Evolutionary conservation across 2,329 filamentous ascomycete species (phyloP), one percentile per base, ranked within the genome.

Genomic region (Magnaporthiopsis rhizophila): DNA sequence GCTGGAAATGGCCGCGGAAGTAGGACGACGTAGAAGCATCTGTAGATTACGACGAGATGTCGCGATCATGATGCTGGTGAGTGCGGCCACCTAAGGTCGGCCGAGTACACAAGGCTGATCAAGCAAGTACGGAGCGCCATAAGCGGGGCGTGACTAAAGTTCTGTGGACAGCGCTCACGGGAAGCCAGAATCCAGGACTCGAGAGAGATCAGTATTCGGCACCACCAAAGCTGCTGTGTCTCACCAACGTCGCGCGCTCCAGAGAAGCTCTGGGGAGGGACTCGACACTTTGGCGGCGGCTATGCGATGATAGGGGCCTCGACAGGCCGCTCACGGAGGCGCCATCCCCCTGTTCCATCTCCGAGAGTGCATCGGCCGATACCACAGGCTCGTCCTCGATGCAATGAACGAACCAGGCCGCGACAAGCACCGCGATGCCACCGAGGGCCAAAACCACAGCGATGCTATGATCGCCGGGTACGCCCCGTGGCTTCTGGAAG

Each of bases 381-480:
- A 71, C 72, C 2, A 77, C 73, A 3, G 74, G 72, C 59, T 88
- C 86, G 70, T 93, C 90, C 56, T 83, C 80, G 50, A 95, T 86
- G 65, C 82, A 81, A 62, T 82, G 79, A 13, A 91, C 88, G 72
- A 94, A 83, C 69, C 84, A 91, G 6, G 90, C 91, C 7, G 94
- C 90, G 3, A 89, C 78, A 61, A 97, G 74, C 1, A 92, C 91
- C 67, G 89, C 90, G 58, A 90, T 76, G 2, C 93, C 94, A 1
- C 92, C 93, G 64, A 96, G 88, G 26, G 93, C 86, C 70, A 98
- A 79, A 58, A 97, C 92, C 79, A 94, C 91, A 21, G 89, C 88
- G 62, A 97, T 91, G 74, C 91, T 96, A 68, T 89, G 86, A 76
- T 98, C 94, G 45, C 92, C 93, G 0, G 91, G 89, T 5, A 83